Conservation (phyloP, 78 protist species). For the Trichosphaerium sp. region DNA sequence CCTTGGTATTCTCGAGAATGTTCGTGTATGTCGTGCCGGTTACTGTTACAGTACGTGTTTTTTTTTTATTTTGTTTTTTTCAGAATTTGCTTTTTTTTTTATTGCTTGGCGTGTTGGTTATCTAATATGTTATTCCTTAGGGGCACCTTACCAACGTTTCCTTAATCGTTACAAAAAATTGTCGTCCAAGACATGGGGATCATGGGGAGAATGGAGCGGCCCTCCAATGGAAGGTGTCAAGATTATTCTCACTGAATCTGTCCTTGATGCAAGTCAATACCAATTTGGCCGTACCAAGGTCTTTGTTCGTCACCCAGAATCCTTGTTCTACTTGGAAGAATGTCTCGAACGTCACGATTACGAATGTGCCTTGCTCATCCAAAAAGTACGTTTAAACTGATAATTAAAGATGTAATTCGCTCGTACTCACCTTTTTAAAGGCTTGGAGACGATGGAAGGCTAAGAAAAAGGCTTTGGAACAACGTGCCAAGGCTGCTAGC, state of each 20-base stretch:
- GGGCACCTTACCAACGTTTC: conserved; percentile 36
- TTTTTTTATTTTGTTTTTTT: too few relatives aligned
- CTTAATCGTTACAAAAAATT: conserved; percentile 59
- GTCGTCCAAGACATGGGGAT: conserved; percentile 51
- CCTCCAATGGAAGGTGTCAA: conserved; percentile 38
- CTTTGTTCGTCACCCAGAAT: conserved; percentile 71
- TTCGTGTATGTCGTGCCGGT: conserved; percentile 90
- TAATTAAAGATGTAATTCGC: too few relatives aligned
- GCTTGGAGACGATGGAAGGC: too few relatives aligned
- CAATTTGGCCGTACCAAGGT: conserved; percentile 77
- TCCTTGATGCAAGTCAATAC: conserved; percentile 54
- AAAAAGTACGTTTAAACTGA: conserved; percentile 22
- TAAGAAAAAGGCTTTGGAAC: conserved; percentile 55
- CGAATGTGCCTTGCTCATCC: conserved; percentile 33
- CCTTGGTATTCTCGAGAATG: conserved; percentile 83
- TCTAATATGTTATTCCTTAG: neutral
- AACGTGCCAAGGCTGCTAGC: conserved; percentile 38
- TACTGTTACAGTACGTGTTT: conserved; percentile 78
- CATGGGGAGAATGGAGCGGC: conserved; percentile 50
- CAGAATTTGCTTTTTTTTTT: conserved; percentile 38
- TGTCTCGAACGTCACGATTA: conserved; percentile 38
- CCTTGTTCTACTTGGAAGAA: conserved; percentile 55
- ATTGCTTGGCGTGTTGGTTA: neutral
- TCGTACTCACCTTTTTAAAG: conserved; percentile 4
- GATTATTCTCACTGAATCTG: conserved; percentile 22